Percentiles rank a stretch among this genome's conserved stretches.
Conservation (phyloP, 2,329 filamentous ascomycete species). For the Hypoxylon sp. region DNA sequence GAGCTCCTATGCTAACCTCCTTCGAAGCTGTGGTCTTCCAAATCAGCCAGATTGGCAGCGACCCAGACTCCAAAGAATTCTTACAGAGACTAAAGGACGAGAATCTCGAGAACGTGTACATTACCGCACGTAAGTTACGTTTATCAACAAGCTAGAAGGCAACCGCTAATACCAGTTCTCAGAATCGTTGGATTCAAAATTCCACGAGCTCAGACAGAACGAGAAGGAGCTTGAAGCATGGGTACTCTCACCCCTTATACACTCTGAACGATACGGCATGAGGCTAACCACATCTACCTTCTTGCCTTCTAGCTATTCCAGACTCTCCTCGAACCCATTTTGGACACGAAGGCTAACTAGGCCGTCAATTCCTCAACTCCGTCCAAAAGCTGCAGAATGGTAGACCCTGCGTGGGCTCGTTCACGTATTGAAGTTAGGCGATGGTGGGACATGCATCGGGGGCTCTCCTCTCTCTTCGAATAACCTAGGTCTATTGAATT, state of each 20-base stretch:
- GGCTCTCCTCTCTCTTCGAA: background rate
- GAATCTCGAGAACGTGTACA: constrained; percentile 38
- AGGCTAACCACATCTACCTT: constrained; percentile 5
- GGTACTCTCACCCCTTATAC: constrained; percentile 16
- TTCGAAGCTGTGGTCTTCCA: constrained; percentile 37
- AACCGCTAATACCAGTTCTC: background rate
- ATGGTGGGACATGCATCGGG: background rate
- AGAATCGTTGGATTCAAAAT: constrained; percentile 37
- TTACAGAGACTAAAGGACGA: constrained; percentile 32
- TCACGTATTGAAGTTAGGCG: background rate
- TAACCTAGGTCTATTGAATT: background rate
- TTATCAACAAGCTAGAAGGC: too few species aligned
- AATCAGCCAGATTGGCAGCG: constrained; percentile 39
- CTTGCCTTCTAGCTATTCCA: constrained; percentile 26
- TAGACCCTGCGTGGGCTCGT: background rate
- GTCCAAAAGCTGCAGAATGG: background rate
- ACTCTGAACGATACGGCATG: background rate
- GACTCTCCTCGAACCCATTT: constrained; percentile 38
- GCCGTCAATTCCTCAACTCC: background rate
- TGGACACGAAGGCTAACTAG: constrained; percentile 24
- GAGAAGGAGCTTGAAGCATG: constrained; percentile 36
- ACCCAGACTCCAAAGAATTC: constrained; percentile 30
- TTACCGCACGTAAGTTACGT: constrained; percentile 31
- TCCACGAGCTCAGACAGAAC: constrained; percentile 32
- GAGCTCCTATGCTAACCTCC: background rate